Conservation (phyloP, 495 filamentous ascomycete genomes). For the Penicillium steckii region DNA sequence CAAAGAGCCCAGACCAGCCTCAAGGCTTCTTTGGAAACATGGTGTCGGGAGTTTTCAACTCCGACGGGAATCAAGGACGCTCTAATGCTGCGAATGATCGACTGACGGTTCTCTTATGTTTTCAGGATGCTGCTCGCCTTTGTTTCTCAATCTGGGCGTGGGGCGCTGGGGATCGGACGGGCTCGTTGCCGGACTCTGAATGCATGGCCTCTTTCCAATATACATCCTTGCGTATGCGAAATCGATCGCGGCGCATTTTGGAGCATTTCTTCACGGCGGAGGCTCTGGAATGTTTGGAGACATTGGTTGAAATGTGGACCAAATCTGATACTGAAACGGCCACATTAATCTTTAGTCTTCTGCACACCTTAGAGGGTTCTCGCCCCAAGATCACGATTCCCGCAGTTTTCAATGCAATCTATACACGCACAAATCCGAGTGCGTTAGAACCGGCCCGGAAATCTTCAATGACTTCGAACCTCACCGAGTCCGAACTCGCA, state of each 20-base stretch:
- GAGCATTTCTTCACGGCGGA: slow-evolving; percentile 94
- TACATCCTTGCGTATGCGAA: slow-evolving; percentile 84
- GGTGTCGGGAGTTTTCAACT: slow-evolving; percentile 87
- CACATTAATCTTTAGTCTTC: slow-evolving; percentile 67
- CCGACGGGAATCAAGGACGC: slow-evolving; percentile 71
- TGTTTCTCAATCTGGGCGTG: slow-evolving; percentile 96
- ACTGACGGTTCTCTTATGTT: slow-evolving; percentile 90
- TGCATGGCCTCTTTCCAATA: slow-evolving; percentile 85
- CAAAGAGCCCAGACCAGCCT: slow-evolving; percentile 79
- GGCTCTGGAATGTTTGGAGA: slow-evolving; percentile 92
- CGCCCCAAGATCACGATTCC: slow-evolving; percentile 90
- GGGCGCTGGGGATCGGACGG: slow-evolving; percentile 64
- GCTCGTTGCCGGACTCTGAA: slow-evolving; percentile 55
- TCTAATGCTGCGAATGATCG: slow-evolving; percentile 86
- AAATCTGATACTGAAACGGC: slow-evolving; percentile 41
- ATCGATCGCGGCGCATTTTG: slow-evolving; percentile 79
- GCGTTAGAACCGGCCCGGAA: slow-evolving; percentile 77
- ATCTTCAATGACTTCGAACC: slow-evolving; percentile 79
- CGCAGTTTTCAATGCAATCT: slow-evolving; percentile 95
- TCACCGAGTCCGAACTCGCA: slow-evolving; percentile 79
- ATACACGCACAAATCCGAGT: slow-evolving; percentile 82
- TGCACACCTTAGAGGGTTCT: slow-evolving; percentile 89
- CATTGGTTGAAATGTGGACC: slow-evolving; percentile 79
- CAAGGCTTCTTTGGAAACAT: slow-evolving; percentile 97
- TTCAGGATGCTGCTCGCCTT: slow-evolving; percentile 90